Evolutionary conservation across 306 rosid species (phyloP), one percentile per base, ranked within the genome.

Genomic region (Pyrus communis): DNA sequence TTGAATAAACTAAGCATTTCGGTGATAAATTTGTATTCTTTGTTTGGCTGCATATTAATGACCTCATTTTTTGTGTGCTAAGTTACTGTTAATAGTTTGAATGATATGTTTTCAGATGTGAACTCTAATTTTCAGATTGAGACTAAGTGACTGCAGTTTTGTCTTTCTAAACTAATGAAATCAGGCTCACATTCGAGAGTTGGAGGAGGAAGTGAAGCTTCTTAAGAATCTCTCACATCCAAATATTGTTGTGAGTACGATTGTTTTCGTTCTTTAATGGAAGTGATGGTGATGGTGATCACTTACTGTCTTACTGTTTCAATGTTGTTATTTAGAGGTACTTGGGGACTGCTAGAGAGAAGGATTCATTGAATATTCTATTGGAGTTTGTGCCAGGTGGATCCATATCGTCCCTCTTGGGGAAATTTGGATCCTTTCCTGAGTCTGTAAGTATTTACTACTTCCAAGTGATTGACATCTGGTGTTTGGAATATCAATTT

Each of bases 381-480:
- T 84, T 93, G 87, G 98, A 93, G 79, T 93, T 93, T 76, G 98
- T 93, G 67, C 93, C 98, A 3, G 97, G 97, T 9, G 98, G 98
- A 83, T 93, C 98, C 38, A 90, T 90, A 85, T 91, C 97, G 2
- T 93, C 97, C 11, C 88, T 93, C 28, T 66, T 93, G 81, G 98
- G 98, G 78, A 93, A 93, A 67, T 90, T 93, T 45, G 98, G 97
- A 77, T 88, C 98, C 45, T 93, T 93, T 79, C 97, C 97, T 0
- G 98, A 91, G 89, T 86, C 97, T 3, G 96, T 91, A 88, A 87
- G 98, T 93, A 43, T 17, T 52, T 83, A 59, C 77, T 66, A 66
- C 45, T 40, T 77, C 67, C 5, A 65, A 40, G 73, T 6, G 25
- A 17, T 38, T 67, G 64, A 66, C 31, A 76, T 35, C 31, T 4